Evolutionary conservation across 164 flowering plant genomes (phyloP).

Genomic region (Aristolochia californica): DNA sequence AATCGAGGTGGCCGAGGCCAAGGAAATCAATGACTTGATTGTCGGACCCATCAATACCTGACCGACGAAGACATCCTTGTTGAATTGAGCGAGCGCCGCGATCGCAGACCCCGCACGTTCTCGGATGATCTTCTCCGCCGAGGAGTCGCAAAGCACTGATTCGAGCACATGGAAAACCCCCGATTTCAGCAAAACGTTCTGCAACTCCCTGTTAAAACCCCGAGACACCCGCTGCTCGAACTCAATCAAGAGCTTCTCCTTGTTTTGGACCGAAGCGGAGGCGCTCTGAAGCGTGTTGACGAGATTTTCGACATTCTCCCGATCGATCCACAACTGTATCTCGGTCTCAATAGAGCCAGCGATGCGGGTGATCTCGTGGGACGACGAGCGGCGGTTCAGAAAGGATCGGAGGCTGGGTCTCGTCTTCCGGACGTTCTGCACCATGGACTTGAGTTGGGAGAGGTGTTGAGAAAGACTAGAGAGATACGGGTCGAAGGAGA

Average conservation of each 20-base stretch:
- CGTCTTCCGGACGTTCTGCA: conserved; percentile 17
- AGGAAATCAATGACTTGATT: conserved; percentile 32
- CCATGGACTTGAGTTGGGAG: conserved; percentile 30
- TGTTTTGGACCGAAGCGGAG: conserved; percentile 14
- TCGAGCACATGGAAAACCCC: conserved; percentile 42
- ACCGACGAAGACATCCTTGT: conserved; percentile 90
- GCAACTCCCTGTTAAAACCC: conserved; percentile 61
- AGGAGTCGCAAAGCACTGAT: conserved; percentile 29
- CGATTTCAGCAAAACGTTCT: conserved; percentile 50
- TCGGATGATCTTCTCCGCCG: conserved; percentile 24
- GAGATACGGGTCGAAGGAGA: conserved; percentile 61
- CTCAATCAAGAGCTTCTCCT: conserved; percentile 25
- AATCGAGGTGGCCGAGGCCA: conserved; percentile 34
- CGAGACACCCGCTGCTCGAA: conserved; percentile 41
- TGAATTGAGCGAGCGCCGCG: conserved; percentile 53
- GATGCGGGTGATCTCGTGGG: conserved; percentile 56
- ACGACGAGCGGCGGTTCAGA: conserved; percentile 41
- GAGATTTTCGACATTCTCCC: conserved; percentile 42
- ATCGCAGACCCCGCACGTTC: conserved; percentile 45
- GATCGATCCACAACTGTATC: conserved; percentile 82
- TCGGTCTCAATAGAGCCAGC: conserved; percentile 63
- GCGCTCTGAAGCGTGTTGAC: conserved; percentile 17
- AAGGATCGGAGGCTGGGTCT: conserved; percentile 31
- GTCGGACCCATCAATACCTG: conserved; percentile 53
- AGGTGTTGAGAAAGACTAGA: conserved; percentile 37